Percentiles rank a stretch among this genome's conserved stretches.
phyloP scores from a whole-genome alignment of 1,284 basidiomycete species.

The Irpex sp. region DNA sequence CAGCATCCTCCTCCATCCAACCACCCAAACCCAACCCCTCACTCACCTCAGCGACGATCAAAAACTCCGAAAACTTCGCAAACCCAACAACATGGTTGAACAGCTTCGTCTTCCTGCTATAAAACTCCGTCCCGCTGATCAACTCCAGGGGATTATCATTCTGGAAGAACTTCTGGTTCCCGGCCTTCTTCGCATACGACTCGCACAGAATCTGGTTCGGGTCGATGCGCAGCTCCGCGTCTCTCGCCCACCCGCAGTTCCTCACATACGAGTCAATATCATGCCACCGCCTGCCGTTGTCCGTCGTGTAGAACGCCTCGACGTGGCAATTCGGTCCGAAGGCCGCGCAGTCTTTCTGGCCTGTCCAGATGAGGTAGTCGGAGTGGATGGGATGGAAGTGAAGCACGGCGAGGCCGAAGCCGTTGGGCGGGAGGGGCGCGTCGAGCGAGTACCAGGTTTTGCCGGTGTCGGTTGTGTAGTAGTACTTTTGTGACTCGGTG shows the following conservation, averaged over 20 bases:
- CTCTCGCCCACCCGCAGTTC: slow-evolving; percentile 91
- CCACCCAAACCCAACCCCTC: background rate
- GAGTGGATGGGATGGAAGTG: slow-evolving; percentile 84
- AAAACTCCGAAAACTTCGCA: slow-evolving; percentile 94
- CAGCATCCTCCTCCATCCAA: slow-evolving; percentile 6
- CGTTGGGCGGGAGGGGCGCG: slow-evolving; percentile 75
- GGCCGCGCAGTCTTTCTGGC: slow-evolving; percentile 63
- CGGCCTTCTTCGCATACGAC: slow-evolving; percentile 80
- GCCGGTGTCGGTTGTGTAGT: slow-evolving; percentile 84
- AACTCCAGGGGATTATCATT: slow-evolving; percentile 74
- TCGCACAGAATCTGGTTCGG: slow-evolving; percentile 91
- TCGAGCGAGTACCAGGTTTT: slow-evolving; percentile 62
- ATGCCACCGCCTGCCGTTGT: slow-evolving; percentile 81
- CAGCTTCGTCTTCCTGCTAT: slow-evolving; percentile 65
- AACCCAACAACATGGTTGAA: slow-evolving; percentile 92
- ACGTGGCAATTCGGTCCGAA: slow-evolving; percentile 57
- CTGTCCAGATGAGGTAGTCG: slow-evolving; percentile 90
- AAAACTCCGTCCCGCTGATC: slow-evolving; percentile 79
- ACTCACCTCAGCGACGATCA: slow-evolving; percentile 89
- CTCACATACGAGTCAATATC: slow-evolving; percentile 84
- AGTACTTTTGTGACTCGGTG: slow-evolving; percentile 64
- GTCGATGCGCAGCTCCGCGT: slow-evolving; percentile 77
- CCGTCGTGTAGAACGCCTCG: slow-evolving; percentile 67
- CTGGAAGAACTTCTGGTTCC: slow-evolving; percentile 64
- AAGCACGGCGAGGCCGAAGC: slow-evolving; percentile 73